Evolutionary conservation across 2,329 filamentous ascomycete genomes (phyloP), one percentile per base, ranked within the genome.

Genomic region (Diatrype stigma): DNA sequence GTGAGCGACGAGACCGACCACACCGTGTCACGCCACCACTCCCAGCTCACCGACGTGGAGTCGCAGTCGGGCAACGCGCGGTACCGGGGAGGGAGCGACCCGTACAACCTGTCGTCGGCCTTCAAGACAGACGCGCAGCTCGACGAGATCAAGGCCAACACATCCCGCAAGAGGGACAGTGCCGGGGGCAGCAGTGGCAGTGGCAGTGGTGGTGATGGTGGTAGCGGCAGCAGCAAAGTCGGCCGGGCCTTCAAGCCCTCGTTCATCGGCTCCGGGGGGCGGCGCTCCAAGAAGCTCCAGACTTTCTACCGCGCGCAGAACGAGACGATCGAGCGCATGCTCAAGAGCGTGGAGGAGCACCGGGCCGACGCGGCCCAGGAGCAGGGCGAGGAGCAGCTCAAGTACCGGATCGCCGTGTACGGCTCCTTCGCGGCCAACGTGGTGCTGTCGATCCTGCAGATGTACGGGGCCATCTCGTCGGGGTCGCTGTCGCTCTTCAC

Each of bases 401-500:
- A 87, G 63, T 86, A 81, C 71, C 81, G 82, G 61, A 88, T 85
- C 56, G 82, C 81, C 35, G 75, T 85, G 11, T 84, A 78, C 65
- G 83, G 81, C 16, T 85, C 81, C 35, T 90, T 96, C 60, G 81
- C 73, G 1, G 93, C 92, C 52, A 97, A 97, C 63, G 69, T 96
- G 51, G 55, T 88, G 26, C 79, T 99, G 6, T 84, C 92, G 0
- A 78, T 78, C 3, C 77, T 99, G 17, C 94, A 99, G 70, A 75
- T 96, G 35, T 99, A 95, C 67, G 94, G 87, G 42, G 94, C 94
- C 54, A 81, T 90, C 44, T 83, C 88, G 0, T 96, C 92, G 0
- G 85, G 87, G 45, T 96, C 91, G n/a, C 80, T 97, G 34, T 96
- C 93, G 5, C 84, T 99, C 45, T 96, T 97, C 74, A 96, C 94